Evolutionary conservation across 2,329 filamentous ascomycete species (phyloP).

Genomic region (Boeremia lycopersici): DNA sequence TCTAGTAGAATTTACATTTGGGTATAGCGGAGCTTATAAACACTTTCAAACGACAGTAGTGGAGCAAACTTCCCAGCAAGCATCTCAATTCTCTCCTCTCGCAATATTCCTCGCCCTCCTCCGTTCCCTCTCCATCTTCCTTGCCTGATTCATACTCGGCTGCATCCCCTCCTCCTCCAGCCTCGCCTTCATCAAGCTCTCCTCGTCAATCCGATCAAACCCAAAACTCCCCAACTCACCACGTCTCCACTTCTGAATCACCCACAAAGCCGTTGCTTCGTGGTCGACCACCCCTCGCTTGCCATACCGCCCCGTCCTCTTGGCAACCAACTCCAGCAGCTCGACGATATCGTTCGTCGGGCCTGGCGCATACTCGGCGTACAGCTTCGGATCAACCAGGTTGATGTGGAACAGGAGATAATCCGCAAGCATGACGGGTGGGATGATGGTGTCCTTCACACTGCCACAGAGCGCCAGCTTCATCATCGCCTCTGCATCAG

Average conservation of each 20-base stretch:
- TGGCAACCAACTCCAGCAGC: slow-evolving; percentile 73
- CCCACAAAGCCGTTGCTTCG: slow-evolving; percentile 76
- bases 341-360: slow-evolving; percentile 86
- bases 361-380: slow-evolving; percentile 66
- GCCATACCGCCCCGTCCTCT: slow-evolving; percentile 74
- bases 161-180: slow-evolving; percentile 53
- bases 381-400: slow-evolving; percentile 64
- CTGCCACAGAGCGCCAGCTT: slow-evolving; percentile 91
- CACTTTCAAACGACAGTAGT: neutral
- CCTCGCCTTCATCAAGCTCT: slow-evolving; percentile 61
- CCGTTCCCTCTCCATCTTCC: slow-evolving; percentile 67
- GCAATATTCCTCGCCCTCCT: slow-evolving; percentile 37
- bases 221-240: slow-evolving; percentile 78
- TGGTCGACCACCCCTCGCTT: slow-evolving; percentile 74
- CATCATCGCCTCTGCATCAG: slow-evolving; percentile 85
- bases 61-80: neutral
- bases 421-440: slow-evolving; percentile 79
- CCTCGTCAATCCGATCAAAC: slow-evolving; percentile 74
- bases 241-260: slow-evolving; percentile 80
- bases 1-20: neutral
- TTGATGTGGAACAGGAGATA: slow-evolving; percentile 91
- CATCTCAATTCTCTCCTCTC: slow-evolving; percentile 25
- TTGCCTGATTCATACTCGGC: slow-evolving; percentile 71
- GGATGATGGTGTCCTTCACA: slow-evolving; percentile 87
- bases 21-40: neutral